phyloP scores from a whole-genome alignment of 75 land plant species.

The Pinus albicaulis region DNA sequence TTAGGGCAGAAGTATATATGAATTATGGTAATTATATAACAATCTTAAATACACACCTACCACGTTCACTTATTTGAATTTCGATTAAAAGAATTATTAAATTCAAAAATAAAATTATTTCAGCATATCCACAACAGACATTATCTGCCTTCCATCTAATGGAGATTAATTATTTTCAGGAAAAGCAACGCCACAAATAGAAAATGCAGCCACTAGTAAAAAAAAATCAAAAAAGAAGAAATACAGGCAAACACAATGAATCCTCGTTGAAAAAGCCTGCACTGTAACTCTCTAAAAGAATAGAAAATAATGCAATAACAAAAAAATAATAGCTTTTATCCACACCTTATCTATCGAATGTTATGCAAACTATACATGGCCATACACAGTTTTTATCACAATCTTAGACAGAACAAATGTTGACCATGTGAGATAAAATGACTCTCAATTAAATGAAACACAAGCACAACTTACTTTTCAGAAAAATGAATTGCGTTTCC shows the following conservation, averaged over 20 bases:
- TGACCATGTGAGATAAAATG: not conserved
- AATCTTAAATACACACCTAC: not conserved
- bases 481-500: slow-evolving; percentile 93
- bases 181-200: not conserved
- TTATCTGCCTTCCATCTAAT: not conserved
- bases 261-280: not conserved
- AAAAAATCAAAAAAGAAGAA: not conserved
- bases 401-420: not conserved
- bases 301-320: not conserved
- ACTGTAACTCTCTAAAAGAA: not conserved
- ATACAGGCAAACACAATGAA: not conserved
- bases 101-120: not conserved
- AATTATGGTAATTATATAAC: not conserved
- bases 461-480: slow-evolving; percentile 20
- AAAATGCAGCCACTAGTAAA: not conserved
- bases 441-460: not conserved
- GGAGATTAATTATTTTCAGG: not conserved
- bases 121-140: not conserved
- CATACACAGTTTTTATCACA: not conserved
- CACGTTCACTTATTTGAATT: not conserved
- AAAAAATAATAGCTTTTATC: not conserved
- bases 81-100: not conserved
- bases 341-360: not conserved
- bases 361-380: not conserved
- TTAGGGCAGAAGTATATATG: too few relatives aligned